Evolutionary conservation across 1,284 basidiomycete genomes (phyloP), one percentile per base, ranked within the genome.

Genomic region (Moniliophthora roreri): DNA sequence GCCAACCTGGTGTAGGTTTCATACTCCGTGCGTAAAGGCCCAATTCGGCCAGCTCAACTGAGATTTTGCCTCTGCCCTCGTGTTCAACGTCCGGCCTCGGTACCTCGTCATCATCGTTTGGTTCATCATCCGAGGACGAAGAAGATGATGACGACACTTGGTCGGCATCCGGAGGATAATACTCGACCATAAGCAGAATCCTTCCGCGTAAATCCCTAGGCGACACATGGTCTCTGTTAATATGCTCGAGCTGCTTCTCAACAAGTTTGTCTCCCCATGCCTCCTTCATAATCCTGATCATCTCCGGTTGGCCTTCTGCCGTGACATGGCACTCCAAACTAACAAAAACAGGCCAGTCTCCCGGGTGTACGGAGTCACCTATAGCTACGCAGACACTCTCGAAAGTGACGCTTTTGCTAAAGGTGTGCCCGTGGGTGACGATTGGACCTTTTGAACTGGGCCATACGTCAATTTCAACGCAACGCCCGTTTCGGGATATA

Each of bases 381-480:
- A 85, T 83, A 0, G 81, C 78, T n/a, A 65, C 57, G 58, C 80
- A 82, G 1, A 83, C 82, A 36, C 71, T 71, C 16, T 70, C 50
- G 53, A 85, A 80, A 1, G 76, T 60, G 1, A 83, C 72, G 26
- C 75, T 70, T 55, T 73, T 72, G 53, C 74, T 79, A 51, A 82
- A 69, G 0, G 82, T 84, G 58, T 79, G 71, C 0, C 82, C 82
- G 59, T 87, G 85, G 0, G 81, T 87, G 32, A 85, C 83, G 50
- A 84, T 70, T 23, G 79, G 75, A 10, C 79, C 81, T 41, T 74
- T 68, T 2, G 71, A 69, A 4, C 77, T 76, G 10, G 82, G 76
- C 85, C 85, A 88, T 13, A 83, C 84, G 60, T 88, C 85, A 53
- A 87, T 84, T 64, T 88, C 85, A 67, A 88, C 81, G 61, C 84